These are phyloP conservation scores for Aspergillus hiratsukae DNA, from an alignment of 2,329 filamentous ascomycete species.

Conservation along the genomic window DNA sequence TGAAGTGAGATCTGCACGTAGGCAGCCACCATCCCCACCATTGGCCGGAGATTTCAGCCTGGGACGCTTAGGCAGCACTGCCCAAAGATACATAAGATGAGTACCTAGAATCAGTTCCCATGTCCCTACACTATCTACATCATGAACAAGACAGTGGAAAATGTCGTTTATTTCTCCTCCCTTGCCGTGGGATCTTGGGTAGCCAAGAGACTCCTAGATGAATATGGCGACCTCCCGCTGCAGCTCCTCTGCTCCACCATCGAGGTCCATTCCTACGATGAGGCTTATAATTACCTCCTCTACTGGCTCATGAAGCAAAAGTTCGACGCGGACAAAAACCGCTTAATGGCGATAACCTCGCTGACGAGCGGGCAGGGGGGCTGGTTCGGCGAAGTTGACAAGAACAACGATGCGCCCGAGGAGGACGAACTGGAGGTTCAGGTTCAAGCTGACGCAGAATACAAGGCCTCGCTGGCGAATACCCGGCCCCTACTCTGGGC, in stretches of 20 bases:
- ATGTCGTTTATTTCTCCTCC: slow-evolving; percentile 3
- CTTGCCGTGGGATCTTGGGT: slow-evolving; percentile 4
- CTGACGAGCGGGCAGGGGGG: neutral
- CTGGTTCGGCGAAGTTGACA: neutral
- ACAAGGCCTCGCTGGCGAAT: slow-evolving; percentile 4
- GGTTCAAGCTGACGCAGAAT: neutral
- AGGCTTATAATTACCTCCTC: slow-evolving; percentile 5
- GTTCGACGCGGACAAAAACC: neutral
- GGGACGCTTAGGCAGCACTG: neutral
- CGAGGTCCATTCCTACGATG: slow-evolving; percentile 4
- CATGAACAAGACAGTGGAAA: neutral
- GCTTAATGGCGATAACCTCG: neutral
- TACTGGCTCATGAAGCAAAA: slow-evolving; percentile 4
- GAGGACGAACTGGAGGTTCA: neutral
- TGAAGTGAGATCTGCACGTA: neutral
- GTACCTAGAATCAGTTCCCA: too few relatives aligned
- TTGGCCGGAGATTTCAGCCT: neutral
- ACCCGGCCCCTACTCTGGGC: slow-evolving; percentile 5
- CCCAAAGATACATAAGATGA: neutral
- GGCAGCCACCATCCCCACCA: neutral
- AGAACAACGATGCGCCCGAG: neutral
- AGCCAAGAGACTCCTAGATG: slow-evolving; percentile 1
- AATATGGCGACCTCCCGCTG: neutral
- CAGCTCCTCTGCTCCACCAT: slow-evolving; percentile 3
- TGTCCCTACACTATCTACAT: too few relatives aligned